Evolutionary conservation across 441 rosid species (phyloP).

Genomic region (Populus hybrid): DNA sequence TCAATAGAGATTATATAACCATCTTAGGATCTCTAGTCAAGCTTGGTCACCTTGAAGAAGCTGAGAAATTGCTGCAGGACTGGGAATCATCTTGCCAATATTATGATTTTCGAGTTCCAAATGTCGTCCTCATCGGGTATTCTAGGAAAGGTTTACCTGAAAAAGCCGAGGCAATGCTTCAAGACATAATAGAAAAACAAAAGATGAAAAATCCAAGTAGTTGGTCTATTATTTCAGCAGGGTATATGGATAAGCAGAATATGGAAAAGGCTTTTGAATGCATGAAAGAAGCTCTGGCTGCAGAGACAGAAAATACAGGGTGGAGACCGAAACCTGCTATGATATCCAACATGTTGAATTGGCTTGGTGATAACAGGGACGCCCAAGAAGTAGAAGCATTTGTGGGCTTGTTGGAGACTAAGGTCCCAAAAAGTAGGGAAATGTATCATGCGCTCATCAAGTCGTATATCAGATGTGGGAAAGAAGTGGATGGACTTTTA

Average conservation of each 20-base stretch:
- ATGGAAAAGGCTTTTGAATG: conserved; percentile 50
- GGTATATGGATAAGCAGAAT: conserved; percentile 31
- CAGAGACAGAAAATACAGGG: conserved; percentile 20
- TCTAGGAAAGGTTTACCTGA: conserved; percentile 35
- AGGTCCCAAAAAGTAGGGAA: conserved; percentile 24
- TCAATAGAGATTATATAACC: conserved; percentile 41
- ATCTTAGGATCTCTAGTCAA: conserved; percentile 45
- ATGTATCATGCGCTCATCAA: conserved; percentile 33
- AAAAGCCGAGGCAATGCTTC: conserved; percentile 41
- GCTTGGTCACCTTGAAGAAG: conserved; percentile 42
- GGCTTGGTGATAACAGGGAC: conserved; percentile 43
- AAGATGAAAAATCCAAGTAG: conserved; percentile 42
- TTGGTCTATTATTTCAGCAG: conserved; percentile 45
- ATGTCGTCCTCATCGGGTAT: conserved; percentile 44
- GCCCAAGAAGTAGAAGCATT: conserved; percentile 38
- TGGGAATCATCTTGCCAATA: conserved; percentile 42
- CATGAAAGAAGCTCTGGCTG: conserved; percentile 48
- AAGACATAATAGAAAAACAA: conserved; percentile 25
- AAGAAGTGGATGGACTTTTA: conserved; percentile 24
- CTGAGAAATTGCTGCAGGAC: conserved; percentile 39
- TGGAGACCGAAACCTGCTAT: conserved; percentile 44
- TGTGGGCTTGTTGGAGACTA: conserved; percentile 24
- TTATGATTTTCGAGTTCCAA: conserved; percentile 54
- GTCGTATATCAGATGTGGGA: conserved; percentile 32
- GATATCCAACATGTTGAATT: conserved; percentile 40